Conservation (phyloP, 176 grass and related monocot species). For the Calamus simplicifolius region DNA sequence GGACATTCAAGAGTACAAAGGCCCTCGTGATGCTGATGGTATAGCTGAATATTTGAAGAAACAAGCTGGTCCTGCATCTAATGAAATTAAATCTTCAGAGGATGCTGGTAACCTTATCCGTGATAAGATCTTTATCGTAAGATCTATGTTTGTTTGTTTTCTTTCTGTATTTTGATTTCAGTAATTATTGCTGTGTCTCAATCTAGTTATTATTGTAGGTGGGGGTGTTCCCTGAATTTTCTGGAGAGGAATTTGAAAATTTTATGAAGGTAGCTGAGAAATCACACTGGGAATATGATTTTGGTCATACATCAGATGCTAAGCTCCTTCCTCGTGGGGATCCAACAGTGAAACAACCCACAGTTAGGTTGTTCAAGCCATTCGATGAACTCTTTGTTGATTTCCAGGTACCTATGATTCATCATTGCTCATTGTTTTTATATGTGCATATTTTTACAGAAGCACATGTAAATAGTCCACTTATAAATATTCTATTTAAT, state of each 20-base stretch:
- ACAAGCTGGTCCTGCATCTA: conserved; percentile 81
- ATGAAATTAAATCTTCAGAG: conserved; percentile 62
- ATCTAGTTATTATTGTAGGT: conserved; percentile 32
- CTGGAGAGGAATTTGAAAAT: conserved; percentile 54
- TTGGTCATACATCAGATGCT: conserved; percentile 56
- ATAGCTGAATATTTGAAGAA: conserved; percentile 92
- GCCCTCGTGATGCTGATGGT: conserved; percentile 76
- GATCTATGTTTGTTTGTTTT: not conserved
- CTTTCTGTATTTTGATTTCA: not conserved
- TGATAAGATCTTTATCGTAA: conserved; percentile 74
- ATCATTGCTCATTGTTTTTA: too few relatives aligned
- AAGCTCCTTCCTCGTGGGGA: conserved; percentile 79
- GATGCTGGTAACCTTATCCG: conserved; percentile 35
- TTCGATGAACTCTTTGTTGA: conserved; percentile 90
- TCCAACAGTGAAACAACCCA: conserved; percentile 36
- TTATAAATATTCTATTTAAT: not conserved
- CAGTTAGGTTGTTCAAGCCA: conserved; percentile 79
- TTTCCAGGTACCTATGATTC: conserved; percentile 41
- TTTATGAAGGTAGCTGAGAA: conserved; percentile 85
- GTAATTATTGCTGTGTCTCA: not conserved
- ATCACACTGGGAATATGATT: conserved; percentile 68
- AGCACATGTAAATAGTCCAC: too few relatives aligned
- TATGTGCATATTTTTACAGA: too few relatives aligned
- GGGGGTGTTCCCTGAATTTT: conserved; percentile 68
- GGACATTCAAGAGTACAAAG: conserved; percentile 82